A percentile compares a stretch with the other conserved stretches of the same genome.
Conservation (phyloP, 2,329 filamentous ascomycete species). For the Cladosporium sp. region DNA sequence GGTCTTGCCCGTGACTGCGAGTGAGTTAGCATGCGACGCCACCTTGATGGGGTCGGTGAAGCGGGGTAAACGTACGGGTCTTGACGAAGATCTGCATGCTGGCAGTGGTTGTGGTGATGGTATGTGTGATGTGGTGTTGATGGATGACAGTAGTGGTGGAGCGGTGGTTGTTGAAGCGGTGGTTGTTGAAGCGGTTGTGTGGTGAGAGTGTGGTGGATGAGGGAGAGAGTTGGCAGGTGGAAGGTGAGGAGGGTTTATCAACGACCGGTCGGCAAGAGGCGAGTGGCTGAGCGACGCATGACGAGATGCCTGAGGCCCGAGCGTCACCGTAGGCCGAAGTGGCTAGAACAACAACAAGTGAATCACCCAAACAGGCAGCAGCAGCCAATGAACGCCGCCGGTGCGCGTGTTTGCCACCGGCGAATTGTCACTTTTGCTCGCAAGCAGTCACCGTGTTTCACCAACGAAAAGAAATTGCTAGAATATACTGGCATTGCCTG, state of each 20-base stretch:
- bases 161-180: neutral
- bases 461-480: neutral
- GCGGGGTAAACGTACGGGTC: conserved; percentile 65
- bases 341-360: neutral
- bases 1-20: conserved; percentile 61
- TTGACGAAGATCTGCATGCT: conserved; percentile 97
- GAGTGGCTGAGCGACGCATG: neutral
- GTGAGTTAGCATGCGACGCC: conserved; percentile 29
- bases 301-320: neutral
- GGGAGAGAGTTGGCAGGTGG: neutral
- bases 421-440: neutral
- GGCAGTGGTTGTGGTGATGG: conserved; percentile 21
- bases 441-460: neutral
- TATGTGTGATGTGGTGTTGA: conserved; percentile 4
- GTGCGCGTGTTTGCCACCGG: neutral
- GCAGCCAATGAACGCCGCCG: neutral
- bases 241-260: conserved; percentile 3
- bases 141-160: conserved; percentile 4
- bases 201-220: neutral
- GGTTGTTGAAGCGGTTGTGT: neutral
- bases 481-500: neutral
- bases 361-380: neutral
- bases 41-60: conserved; percentile 19
- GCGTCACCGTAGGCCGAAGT: neutral
- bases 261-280: neutral